Evolutionary conservation across 2,329 filamentous ascomycete species (phyloP).

Genomic region (Xenosphaeropsis pyriputrescens): DNA sequence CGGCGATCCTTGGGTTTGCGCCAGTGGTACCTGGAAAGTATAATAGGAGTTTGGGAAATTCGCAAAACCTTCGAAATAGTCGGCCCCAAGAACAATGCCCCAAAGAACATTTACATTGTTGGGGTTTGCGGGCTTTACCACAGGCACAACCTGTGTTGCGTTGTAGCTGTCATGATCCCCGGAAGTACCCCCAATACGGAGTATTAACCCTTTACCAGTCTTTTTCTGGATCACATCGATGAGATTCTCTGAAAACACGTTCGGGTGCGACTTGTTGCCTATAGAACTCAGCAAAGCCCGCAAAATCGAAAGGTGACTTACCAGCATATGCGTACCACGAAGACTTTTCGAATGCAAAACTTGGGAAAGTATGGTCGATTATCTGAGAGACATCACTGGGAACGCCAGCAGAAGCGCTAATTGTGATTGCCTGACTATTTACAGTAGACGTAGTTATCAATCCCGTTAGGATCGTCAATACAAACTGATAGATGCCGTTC

Average conservation of each 20-base stretch:
- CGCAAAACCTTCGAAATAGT: slow-evolving; percentile 12
- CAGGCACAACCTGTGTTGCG: slow-evolving; percentile 7
- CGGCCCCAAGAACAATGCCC: slow-evolving; percentile 8
- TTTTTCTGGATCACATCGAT: not conserved
- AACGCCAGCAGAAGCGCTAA: too few species aligned
- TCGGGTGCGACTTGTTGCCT: slow-evolving; percentile 25
- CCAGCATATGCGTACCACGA: not conserved
- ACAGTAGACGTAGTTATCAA: too few species aligned
- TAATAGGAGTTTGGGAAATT: slow-evolving; percentile 9
- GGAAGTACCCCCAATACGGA: slow-evolving; percentile 1
- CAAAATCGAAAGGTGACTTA: not conserved
- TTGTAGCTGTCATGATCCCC: slow-evolving; percentile 12
- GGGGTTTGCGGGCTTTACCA: slow-evolving; percentile 8
- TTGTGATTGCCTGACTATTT: too few species aligned
- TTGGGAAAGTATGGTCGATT: too few species aligned
- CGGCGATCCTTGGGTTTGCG: slow-evolving; percentile 9
- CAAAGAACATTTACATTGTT: slow-evolving; percentile 11
- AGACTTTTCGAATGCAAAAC: not conserved
- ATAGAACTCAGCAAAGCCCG: slow-evolving; percentile 26
- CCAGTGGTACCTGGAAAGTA: slow-evolving; percentile 12
- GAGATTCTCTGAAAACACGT: slow-evolving; percentile 1
- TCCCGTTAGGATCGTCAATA: too few species aligned
- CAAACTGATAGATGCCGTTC: too few species aligned
- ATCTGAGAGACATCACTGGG: too few species aligned
- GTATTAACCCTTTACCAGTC: not conserved